Evolutionary conservation across 106 monocot species (phyloP), one percentile per base, ranked within the genome.

Genomic region (Dendrobium catenatum): DNA sequence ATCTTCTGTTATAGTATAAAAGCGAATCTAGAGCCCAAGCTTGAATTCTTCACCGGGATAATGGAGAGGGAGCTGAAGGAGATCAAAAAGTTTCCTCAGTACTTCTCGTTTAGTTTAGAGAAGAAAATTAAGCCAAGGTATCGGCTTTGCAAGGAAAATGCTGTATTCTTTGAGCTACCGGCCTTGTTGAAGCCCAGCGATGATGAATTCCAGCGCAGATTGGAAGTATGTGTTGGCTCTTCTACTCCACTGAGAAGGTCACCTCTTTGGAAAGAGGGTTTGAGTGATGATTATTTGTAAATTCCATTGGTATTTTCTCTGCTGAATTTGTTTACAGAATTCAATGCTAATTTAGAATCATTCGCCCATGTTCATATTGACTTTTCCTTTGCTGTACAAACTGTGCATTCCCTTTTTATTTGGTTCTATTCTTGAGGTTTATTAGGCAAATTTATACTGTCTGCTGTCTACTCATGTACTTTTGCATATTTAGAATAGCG

Each of bases 101-200:
- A 88, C 81, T 95, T 98, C 82, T 94, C 94, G 4, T 98, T 87
- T 81, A 93, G 93, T 48, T 68, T 94, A 55, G 87, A 87, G 77
- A 84, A 84, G 73, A 90, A 88, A 80, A 98, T 98, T 31, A 83
- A 79, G 80, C 91, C 85, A 40, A 76, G 98, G 73, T 87, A 95
- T 44, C 20, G 42, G 81, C 18, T 67, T 2, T 97, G 96, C 58
- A 29, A 79, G 78, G 87, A 87, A 81, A 81, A 66, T 22, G 88
- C 85, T 13, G 87, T 92, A 18, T 42, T 73, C 29, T 68, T 97
- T 72, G 55, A 85, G 22, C 86, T 97, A 1, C 89, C 92, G 0
- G 90, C 88, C 8, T 49, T 97, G 91, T 64, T 97, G 82, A 86
- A 81, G 74, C 94, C 92, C 0, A 77, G 82, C 20, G 85, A 90